phyloP scores from a whole-genome alignment of 257 asterid genomes.

The Leptodermis oblonga region DNA sequence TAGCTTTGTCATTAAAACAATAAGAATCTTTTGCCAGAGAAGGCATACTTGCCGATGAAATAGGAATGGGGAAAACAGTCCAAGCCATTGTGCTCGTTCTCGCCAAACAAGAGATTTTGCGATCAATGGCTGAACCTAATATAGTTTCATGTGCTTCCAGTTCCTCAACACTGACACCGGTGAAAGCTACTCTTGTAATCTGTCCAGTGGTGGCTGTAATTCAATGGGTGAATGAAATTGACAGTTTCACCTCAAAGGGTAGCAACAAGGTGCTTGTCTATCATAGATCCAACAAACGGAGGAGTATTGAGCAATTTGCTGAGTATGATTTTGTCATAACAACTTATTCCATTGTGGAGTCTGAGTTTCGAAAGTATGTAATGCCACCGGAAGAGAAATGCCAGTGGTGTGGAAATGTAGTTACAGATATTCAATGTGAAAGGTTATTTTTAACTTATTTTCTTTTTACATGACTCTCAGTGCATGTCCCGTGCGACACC shows the following conservation, averaged over 20 bases:
- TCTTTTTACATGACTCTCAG: background rate
- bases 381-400: slow-evolving; percentile 87
- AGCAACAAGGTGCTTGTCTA: slow-evolving; percentile 76
- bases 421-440: background rate
- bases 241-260: slow-evolving; percentile 72
- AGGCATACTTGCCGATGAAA: slow-evolving; percentile 97
- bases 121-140: no score
- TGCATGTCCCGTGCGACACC: no score
- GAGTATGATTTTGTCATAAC: slow-evolving; percentile 88
- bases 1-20: slow-evolving; percentile 88
- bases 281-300: slow-evolving; percentile 79
- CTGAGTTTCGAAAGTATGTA: slow-evolving; percentile 70
- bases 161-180: slow-evolving; percentile 44
- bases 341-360: slow-evolving; percentile 81
- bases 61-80: slow-evolving; percentile 99
- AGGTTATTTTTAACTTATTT: background rate
- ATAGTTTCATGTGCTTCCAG: slow-evolving; percentile 42
- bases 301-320: slow-evolving; percentile 46
- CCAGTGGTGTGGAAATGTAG: slow-evolving; percentile 38
- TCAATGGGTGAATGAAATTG: slow-evolving; percentile 92
- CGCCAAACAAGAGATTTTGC: slow-evolving; percentile 62
- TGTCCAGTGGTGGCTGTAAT: slow-evolving; percentile 90
- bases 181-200: slow-evolving; percentile 81
- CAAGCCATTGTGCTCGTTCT: slow-evolving; percentile 95
- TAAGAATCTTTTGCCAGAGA: slow-evolving; percentile 75